phyloP scores from a whole-genome alignment of 257 asterid species.

The Lantana camara region DNA sequence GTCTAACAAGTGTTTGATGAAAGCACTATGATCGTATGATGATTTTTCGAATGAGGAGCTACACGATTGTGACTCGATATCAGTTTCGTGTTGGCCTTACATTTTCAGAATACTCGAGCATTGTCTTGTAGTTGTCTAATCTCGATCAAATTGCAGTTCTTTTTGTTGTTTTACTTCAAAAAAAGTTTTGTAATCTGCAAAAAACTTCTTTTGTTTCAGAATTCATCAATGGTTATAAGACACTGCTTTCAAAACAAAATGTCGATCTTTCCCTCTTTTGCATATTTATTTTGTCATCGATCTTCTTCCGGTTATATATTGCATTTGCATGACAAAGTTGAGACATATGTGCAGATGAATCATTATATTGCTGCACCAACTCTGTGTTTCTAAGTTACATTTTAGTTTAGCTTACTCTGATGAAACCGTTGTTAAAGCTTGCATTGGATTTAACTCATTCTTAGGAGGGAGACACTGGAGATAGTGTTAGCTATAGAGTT shows the following conservation, averaged over 20 bases:
- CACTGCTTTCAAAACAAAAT: too few species aligned
- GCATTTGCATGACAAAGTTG: not conserved
- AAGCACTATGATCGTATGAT: not conserved
- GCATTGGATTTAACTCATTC: not conserved
- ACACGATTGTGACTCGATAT: too few species aligned
- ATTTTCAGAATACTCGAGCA: not conserved
- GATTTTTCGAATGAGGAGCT: not conserved
- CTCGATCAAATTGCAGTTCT: not conserved
- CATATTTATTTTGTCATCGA: too few species aligned
- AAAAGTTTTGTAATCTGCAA: not conserved
- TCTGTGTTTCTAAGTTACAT: not conserved
- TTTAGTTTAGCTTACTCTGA: not conserved
- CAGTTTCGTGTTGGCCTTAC: too few species aligned
- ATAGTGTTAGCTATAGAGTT: not conserved
- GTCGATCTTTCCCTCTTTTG: too few species aligned
- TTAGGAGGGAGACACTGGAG: not conserved
- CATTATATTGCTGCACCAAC: not conserved
- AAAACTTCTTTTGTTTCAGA: not conserved
- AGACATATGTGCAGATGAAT: not conserved
- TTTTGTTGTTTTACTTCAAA: not conserved
- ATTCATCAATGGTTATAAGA: not conserved
- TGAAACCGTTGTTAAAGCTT: not conserved
- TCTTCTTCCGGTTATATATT: not conserved
- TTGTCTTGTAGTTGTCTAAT: not conserved
- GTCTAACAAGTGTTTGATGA: conserved; percentile 17